These are phyloP conservation scores for Aspergillus pseudoviridinutans DNA, from an alignment of 2,329 filamentous ascomycete species.

Conservation along the genomic window DNA sequence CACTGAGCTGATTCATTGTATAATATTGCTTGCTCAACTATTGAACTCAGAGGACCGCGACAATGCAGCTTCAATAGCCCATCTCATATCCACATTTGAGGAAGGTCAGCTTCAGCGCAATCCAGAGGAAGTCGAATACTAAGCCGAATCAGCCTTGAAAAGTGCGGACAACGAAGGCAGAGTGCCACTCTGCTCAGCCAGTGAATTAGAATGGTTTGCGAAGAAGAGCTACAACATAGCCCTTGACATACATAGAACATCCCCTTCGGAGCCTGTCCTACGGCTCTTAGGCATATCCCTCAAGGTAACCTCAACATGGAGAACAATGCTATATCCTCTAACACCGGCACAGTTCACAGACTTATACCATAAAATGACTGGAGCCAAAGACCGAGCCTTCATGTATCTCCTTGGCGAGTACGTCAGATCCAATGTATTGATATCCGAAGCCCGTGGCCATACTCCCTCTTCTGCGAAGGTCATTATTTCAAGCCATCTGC, in stretches of 20 bases:
- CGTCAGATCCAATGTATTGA: slow-evolving; percentile 48
- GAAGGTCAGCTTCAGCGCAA: slow-evolving; percentile 33
- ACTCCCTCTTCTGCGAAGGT: slow-evolving; percentile 39
- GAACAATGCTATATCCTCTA: slow-evolving; percentile 28
- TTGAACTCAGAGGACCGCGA: slow-evolving; percentile 37
- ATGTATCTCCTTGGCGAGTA: slow-evolving; percentile 68
- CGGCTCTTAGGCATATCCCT: slow-evolving; percentile 50
- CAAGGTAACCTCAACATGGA: slow-evolving; percentile 30
- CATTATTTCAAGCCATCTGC: neutral
- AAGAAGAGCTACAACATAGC: slow-evolving; percentile 77
- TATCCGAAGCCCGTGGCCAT: slow-evolving; percentile 47
- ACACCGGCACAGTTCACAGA: slow-evolving; percentile 37
- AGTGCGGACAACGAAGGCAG: slow-evolving; percentile 40
- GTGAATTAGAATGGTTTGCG: slow-evolving; percentile 79
- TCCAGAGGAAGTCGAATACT: slow-evolving; percentile 25
- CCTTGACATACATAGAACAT: slow-evolving; percentile 57
- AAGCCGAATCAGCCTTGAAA: slow-evolving; percentile 41
- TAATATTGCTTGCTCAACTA: slow-evolving; percentile 41
- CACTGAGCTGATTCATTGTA: slow-evolving; percentile 17
- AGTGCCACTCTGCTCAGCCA: slow-evolving; percentile 52
- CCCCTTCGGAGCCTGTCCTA: slow-evolving; percentile 53
- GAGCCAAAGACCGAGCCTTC: slow-evolving; percentile 43
- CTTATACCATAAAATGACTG: slow-evolving; percentile 26
- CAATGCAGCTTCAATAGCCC: slow-evolving; percentile 29
- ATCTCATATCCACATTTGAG: slow-evolving; percentile 56